Evolutionary conservation across 179 eudicot genomes (phyloP), one percentile per base, ranked within the genome.

Genomic region (Silene coronaria): DNA sequence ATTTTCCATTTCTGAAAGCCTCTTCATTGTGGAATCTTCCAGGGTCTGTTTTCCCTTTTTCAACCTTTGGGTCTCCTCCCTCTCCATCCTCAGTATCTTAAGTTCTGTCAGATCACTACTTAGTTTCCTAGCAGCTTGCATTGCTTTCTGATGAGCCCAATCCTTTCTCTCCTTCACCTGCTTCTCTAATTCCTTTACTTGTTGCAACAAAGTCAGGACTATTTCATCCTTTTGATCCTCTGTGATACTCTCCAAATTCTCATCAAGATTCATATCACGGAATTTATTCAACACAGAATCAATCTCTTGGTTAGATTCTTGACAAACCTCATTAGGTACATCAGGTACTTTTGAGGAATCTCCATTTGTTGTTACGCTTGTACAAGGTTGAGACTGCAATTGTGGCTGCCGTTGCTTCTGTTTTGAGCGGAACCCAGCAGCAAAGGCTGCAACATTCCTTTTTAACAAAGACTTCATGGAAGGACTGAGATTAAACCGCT

Each of bases 111-210:
- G 79, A 85, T 95, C 99, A 77, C 80, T 82, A 71, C 96, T 88
- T 26, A 95, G 89, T 84, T 92, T 95, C 76, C 88, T 86, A 48
- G 99, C 97, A 77, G 99, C 99, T 82, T 92, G 97, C 95, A 95
- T 85, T 46, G 99, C 99, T 83, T 92, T 94, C 88, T 94, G 89
- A 63, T 94, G 98, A 30, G 98, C 98, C 98, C 98, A 94, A 28
- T 95, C 97, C 76, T 90, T 95, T 69, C 99, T 81, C 75, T 95
- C 99, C 78, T 86, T 89, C 72, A 92, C 90, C 83, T 91, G 97
- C 74, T 78, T 87, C 90, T 95, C 99, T 23, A 90, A 84, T 76
- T 95, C 99, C 84, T 89, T 89, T 53, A 89, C 85, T 85, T 95
- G 97, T 73, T 87, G 88, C 36, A 89, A 73, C 80, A 95, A 82